Evolutionary conservation across 2,329 filamentous ascomycete genomes (phyloP).

Genomic region (Colletotrichum zoysiae): DNA sequence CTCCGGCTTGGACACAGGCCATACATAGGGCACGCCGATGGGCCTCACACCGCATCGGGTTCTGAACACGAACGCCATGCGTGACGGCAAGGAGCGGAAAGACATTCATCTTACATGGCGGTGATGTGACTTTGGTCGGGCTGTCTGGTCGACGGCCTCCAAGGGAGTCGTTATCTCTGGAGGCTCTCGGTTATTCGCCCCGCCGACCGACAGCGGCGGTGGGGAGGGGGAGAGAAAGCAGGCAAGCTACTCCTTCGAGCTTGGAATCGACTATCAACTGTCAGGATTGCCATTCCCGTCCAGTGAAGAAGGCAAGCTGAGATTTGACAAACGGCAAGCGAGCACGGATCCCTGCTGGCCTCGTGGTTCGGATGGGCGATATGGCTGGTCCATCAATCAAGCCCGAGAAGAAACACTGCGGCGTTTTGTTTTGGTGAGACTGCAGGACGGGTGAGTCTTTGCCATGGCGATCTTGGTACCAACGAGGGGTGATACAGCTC

Average conservation of each 20-base stretch:
- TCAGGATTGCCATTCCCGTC: conserved; percentile 2
- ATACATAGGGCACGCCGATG: conserved; percentile 11
- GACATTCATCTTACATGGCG: not conserved
- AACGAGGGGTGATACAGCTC: conserved; percentile 23
- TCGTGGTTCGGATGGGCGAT: conserved; percentile 31
- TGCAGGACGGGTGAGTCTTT: conserved; percentile 15
- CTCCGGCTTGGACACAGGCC: conserved; percentile 13
- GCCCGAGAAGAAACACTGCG: conserved; percentile 29
- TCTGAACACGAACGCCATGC: conserved; percentile 11
- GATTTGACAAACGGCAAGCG: conserved; percentile 31
- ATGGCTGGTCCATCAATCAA: conserved; percentile 31
- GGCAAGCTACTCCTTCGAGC: not conserved
- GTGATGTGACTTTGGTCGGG: not conserved
- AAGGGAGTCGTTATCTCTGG: conserved; percentile 15
- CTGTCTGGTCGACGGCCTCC: not conserved
- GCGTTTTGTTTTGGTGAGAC: conserved; percentile 32
- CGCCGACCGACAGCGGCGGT: conserved; percentile 13
- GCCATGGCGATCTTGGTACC: conserved; percentile 11
- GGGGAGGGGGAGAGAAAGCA: not conserved
- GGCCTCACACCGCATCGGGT: conserved; percentile 13
- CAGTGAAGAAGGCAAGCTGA: not conserved
- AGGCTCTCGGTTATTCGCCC: not conserved
- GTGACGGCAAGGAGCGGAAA: conserved; percentile 6
- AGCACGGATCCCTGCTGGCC: conserved; percentile 12
- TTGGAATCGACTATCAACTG: conserved; percentile 8